phyloP scores from a whole-genome alignment of 163 green algal species.

The Dunaliella salina region DNA sequence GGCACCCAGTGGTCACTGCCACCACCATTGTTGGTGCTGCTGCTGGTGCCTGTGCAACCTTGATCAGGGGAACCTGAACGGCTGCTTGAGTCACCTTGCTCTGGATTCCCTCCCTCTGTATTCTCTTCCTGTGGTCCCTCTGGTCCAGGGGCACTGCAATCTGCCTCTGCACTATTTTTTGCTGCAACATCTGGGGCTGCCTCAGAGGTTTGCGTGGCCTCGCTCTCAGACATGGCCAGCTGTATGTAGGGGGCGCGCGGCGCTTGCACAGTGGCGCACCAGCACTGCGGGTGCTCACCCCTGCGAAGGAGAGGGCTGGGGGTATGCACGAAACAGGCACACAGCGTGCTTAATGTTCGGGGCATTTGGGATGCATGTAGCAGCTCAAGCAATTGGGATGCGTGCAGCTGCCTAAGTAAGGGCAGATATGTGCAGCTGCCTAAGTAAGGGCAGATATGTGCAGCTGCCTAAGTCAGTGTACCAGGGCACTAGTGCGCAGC shows the following conservation, averaged over 20 bases:
- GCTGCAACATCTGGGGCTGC: background rate
- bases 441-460: no score
- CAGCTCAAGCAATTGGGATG: no score
- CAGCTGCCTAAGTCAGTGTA: no score
- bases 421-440: no score
- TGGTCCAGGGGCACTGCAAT: no score
- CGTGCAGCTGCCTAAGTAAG: no score
- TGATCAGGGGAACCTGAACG: no score
- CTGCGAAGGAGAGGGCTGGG: background rate
- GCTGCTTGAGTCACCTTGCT: no score
- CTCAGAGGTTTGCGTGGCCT: background rate
- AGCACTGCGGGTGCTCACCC: background rate
- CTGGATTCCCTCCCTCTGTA: no score
- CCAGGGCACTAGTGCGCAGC: no score
- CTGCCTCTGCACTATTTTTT: background rate
- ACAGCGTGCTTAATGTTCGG: background rate
- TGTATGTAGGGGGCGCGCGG: background rate
- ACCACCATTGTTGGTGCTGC: background rate
- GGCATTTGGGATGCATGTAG: background rate
- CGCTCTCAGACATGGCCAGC: background rate
- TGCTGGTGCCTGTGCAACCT: background rate
- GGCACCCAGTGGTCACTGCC: constrained; percentile 19
- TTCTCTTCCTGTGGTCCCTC: no score
- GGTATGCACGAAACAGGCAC: background rate
- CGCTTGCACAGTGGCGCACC: background rate